phyloP scores from a whole-genome alignment of 345 rosid genomes.

The Citrus medica region DNA sequence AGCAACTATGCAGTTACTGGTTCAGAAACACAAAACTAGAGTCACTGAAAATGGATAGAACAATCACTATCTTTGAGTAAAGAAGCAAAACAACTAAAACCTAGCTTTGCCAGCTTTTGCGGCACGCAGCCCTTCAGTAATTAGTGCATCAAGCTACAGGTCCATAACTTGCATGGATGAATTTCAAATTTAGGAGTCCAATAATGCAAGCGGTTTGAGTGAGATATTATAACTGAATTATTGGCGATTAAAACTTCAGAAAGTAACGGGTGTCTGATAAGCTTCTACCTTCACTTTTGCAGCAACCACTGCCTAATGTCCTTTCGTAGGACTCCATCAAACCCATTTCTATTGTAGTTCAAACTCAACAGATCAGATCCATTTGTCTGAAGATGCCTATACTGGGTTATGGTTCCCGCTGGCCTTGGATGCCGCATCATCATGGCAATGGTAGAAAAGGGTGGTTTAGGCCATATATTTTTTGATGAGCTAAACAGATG shows the following conservation, averaged over 20 bases:
- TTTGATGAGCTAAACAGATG: slow-evolving; percentile 49
- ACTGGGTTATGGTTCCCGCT: slow-evolving; percentile 46
- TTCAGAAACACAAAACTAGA: too few relatives aligned
- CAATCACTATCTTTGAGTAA: not conserved
- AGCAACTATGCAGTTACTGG: not conserved
- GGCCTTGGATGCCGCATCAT: slow-evolving; percentile 57
- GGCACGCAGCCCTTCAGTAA: not conserved
- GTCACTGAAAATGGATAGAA: not conserved
- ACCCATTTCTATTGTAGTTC: slow-evolving; percentile 26
- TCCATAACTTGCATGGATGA: not conserved
- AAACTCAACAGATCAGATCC: slow-evolving; percentile 24
- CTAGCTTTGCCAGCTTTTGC: not conserved
- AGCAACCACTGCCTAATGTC: slow-evolving; percentile 76
- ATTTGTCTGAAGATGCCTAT: slow-evolving; percentile 8
- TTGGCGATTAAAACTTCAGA: too few relatives aligned
- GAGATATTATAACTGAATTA: too few relatives aligned
- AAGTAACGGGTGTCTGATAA: not conserved
- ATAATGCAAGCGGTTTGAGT: not conserved
- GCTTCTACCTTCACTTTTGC: slow-evolving; percentile 23
- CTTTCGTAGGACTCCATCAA: slow-evolving; percentile 49
- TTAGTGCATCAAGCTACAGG: not conserved
- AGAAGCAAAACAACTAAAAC: not conserved
- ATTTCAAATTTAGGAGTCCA: slow-evolving; percentile 3
- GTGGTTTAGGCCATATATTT: slow-evolving; percentile 38
- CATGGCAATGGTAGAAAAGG: slow-evolving; percentile 57